Evolutionary conservation across 2,329 filamentous ascomycete species (phyloP).

Genomic region (Neoscytalidium dimidiatum): DNA sequence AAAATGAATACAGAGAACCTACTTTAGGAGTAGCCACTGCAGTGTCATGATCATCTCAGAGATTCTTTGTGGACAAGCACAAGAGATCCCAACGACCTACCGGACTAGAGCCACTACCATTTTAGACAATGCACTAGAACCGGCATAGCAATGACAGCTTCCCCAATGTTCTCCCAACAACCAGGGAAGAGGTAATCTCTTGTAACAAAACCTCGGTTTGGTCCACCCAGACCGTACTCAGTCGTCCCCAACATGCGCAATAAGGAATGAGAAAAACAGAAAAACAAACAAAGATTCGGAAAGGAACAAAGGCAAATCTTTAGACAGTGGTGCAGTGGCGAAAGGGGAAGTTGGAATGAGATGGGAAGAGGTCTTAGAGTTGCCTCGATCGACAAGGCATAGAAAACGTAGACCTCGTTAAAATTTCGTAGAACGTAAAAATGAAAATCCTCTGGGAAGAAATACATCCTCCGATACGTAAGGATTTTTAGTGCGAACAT

Average conservation of each 20-base stretch:
- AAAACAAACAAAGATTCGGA: background rate
- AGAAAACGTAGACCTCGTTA: conserved; percentile 6
- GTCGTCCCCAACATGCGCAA: background rate
- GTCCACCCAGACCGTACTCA: background rate
- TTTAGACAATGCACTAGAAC: background rate
- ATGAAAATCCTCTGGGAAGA: background rate
- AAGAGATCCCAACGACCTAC: background rate
- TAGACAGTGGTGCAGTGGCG: background rate
- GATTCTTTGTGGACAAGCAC: background rate
- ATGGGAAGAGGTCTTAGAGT: background rate
- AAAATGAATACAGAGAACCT: background rate
- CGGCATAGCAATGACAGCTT: background rate
- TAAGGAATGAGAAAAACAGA: background rate
- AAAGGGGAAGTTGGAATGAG: background rate
- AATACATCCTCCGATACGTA: background rate
- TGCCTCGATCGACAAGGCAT: conserved; percentile 14
- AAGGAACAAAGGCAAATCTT: background rate
- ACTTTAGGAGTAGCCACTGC: background rate
- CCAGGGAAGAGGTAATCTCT: background rate
- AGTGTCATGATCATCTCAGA: background rate
- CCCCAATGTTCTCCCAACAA: background rate
- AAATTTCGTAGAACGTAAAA: conserved; percentile 14
- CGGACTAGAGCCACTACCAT: background rate
- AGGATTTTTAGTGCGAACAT: background rate
- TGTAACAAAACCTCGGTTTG: background rate